Conservation (phyloP, 306 rosid genomes). For the Pterocarpus macrocarpus region DNA sequence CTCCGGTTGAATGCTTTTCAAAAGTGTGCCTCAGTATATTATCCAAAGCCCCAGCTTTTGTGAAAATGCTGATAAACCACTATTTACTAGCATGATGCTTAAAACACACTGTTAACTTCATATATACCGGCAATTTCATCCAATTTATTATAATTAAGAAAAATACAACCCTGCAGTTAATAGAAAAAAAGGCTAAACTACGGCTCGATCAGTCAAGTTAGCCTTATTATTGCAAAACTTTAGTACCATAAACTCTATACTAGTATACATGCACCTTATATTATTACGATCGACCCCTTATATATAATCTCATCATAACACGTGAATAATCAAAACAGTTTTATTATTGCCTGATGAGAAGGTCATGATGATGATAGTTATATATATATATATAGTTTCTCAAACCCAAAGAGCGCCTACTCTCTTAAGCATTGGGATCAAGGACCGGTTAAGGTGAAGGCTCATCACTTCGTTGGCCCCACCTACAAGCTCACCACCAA, state of each 20-base stretch:
- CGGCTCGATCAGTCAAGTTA: constrained; percentile 16
- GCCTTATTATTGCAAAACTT: constrained; percentile 42
- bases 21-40: not conserved
- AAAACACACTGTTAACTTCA: not conserved
- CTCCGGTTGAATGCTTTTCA: constrained; percentile 4
- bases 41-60: not conserved
- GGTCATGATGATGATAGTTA: not conserved
- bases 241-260: constrained; percentile 4
- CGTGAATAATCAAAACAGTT: constrained; percentile 10
- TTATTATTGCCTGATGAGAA: not conserved
- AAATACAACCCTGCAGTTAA: not conserved
- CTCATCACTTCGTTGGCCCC: constrained; percentile 95
- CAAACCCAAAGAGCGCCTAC: constrained; percentile 94
- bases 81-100: not conserved
- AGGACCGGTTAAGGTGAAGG: constrained; percentile 79
- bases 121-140: not conserved
- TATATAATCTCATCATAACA: constrained; percentile 35
- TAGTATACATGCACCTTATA: constrained; percentile 26
- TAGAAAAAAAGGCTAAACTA: constrained; percentile 27
- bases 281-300: not conserved
- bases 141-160: constrained; percentile 22
- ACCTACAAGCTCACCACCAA: constrained; percentile 82
- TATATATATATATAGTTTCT: not conserved
- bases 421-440: constrained; percentile 84
- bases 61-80: constrained; percentile 21